phyloP scores from a whole-genome alignment of 148 eudicot species.

The Tetragonia tetragonoides region DNA sequence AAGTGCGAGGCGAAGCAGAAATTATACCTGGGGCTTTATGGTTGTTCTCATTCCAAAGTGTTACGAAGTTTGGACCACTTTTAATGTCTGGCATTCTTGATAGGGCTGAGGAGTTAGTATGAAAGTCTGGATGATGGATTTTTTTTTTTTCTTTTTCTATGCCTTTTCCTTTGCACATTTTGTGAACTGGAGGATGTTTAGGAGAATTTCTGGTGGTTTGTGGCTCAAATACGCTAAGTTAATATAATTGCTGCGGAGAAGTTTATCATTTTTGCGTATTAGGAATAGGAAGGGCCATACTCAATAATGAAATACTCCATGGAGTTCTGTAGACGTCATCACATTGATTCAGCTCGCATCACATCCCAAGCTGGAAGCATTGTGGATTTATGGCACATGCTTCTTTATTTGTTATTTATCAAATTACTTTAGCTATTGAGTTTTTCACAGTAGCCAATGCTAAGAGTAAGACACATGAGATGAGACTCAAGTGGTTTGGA shows the following conservation, averaged over 20 bases:
- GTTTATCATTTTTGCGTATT: background rate
- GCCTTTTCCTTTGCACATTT: background rate
- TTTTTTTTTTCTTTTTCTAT: background rate
- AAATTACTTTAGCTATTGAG: too few species aligned
- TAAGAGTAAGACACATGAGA: too few species aligned
- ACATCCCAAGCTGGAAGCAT: too few species aligned
- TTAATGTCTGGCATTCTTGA: background rate
- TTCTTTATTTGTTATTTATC: too few species aligned
- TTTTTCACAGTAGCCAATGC: too few species aligned
- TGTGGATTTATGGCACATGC: too few species aligned
- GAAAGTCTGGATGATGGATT: background rate
- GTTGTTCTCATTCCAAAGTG: background rate
- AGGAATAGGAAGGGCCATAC: background rate
- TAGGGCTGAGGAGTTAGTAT: background rate
- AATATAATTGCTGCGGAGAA: background rate
- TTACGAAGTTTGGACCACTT: background rate
- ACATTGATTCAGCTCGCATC: too few species aligned
- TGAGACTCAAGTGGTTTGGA: too few species aligned
- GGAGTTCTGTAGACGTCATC: too few species aligned
- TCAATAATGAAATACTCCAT: too few species aligned
- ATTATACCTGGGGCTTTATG: background rate
- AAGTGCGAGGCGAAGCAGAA: too few species aligned
- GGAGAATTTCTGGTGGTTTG: background rate
- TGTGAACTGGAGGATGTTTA: background rate
- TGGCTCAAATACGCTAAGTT: background rate